Evolutionary conservation across 805 yeast species (phyloP).

Genomic region (Myxozyma geophila): DNA sequence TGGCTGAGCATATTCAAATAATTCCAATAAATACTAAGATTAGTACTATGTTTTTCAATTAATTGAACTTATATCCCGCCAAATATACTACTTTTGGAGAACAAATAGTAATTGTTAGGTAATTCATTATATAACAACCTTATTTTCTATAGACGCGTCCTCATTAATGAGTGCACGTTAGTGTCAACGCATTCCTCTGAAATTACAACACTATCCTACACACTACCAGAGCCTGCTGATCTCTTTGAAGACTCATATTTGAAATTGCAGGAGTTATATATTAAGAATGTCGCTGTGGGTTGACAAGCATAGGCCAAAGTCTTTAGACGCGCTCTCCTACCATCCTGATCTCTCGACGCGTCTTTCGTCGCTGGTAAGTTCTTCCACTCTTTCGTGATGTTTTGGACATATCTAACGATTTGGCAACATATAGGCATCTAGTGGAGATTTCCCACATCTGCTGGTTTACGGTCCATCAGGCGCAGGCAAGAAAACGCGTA

Average conservation of each 20-base stretch:
- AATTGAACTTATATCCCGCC: no score
- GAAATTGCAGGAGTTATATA: no score
- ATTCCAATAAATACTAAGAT: no score
- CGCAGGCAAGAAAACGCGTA: conserved; percentile 94
- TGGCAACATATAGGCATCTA: conserved; percentile 47
- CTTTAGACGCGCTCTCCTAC: conserved; percentile 65
- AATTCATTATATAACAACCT: not conserved
- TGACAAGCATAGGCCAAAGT: conserved; percentile 85
- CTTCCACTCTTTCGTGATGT: conserved; percentile 19
- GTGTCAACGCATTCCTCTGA: not conserved
- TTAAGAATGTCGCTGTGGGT: conserved; percentile 89
- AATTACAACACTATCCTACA: not conserved
- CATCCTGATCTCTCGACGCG: conserved; percentile 68
- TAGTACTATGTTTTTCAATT: no score
- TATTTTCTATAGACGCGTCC: not conserved
- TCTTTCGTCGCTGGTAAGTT: conserved; percentile 58
- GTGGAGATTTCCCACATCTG: conserved; percentile 92
- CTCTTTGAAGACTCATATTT: not conserved
- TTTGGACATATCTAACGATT: conserved; percentile 1
- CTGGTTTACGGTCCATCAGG: conserved; percentile 95
- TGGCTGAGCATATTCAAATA: not conserved
- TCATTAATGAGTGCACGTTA: no score
- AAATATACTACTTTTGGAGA: not conserved
- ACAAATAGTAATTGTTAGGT: not conserved
- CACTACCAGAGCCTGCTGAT: not conserved